Evolutionary conservation across 306 rosid genomes (phyloP), one percentile per base, ranked within the genome.

Genomic region (Castanea sativa): DNA sequence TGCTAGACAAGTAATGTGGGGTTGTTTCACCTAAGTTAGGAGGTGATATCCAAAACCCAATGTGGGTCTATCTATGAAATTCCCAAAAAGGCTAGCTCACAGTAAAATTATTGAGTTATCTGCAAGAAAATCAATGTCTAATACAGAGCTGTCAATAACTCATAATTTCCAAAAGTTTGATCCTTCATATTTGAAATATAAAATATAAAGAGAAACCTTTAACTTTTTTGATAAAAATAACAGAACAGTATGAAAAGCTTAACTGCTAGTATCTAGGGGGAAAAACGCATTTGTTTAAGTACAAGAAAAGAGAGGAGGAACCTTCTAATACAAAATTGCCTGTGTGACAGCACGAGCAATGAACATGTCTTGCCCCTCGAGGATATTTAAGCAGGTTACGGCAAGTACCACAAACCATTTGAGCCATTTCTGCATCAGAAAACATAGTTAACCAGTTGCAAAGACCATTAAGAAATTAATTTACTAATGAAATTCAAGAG

Each of bases 371-470:
- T 73, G 91, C 87, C 76, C 97, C 97, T 21, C 69, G 86, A 8
- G 87, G 87, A 90, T 94, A 91, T 10, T 86, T 82, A 74, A 94
- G 97, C 73, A 94, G 90, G 73, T 81, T 92, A 55, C 80, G 89
- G 79, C 99, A 94, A n/a, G 97, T 85, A 60, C 99, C 99, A 70
- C 99, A 94, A 29, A 94, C 95, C 91, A 94, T 81, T 89, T 94
- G 97, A 76, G 86, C 97, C 85, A 87, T 84, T 78, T 88, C 97
- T 88, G 88, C 81, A 74, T 69, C 81, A 82, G 45, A 76, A 71
- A 65, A 63, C 73, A 43, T 43, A 4, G 51, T 21, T 63, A 20
- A 77, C 29, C 56, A 64, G 32, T 76, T 73, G 45, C 80, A 53
- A 69, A 71, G 61, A 59, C 60, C 13, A 49, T 86, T 19, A 25